These are phyloP conservation scores for Salvia hispanica DNA, from an alignment of 257 asterid species.

Conservation along the genomic window DNA sequence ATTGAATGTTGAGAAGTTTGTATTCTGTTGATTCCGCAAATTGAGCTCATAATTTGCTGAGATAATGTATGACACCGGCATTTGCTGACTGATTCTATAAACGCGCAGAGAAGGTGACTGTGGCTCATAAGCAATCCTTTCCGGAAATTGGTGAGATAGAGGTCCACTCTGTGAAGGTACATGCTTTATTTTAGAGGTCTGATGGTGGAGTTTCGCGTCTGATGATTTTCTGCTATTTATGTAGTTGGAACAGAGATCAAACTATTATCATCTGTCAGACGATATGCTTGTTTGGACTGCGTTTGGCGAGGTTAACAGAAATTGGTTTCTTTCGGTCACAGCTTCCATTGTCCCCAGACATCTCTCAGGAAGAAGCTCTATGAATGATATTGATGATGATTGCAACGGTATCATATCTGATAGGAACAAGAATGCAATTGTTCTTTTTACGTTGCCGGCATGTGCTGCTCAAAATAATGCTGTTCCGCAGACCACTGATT, in stretches of 20 bases:
- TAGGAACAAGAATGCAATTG: slow-evolving; percentile 27
- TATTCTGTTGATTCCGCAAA: neutral
- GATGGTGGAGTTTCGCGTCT: slow-evolving; percentile 2
- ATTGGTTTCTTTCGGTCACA: slow-evolving; percentile 56
- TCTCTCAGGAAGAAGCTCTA: slow-evolving; percentile 15
- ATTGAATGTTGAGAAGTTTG: neutral
- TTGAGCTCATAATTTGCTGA: neutral
- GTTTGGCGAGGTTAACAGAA: slow-evolving; percentile 39
- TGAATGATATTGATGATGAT: slow-evolving; percentile 18
- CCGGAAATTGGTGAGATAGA: slow-evolving; percentile 52
- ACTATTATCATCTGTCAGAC: slow-evolving; percentile 63
- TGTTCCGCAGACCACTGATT: slow-evolving; percentile 27
- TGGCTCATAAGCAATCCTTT: slow-evolving; percentile 54
- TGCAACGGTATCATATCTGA: slow-evolving; percentile 30
- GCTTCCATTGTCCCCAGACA: slow-evolving; percentile 32
- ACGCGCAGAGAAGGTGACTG: slow-evolving; percentile 51
- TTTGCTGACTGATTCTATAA: neutral
- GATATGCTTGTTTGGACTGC: slow-evolving; percentile 54
- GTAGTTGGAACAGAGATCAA: slow-evolving; percentile 54
- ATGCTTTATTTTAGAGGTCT: slow-evolving; percentile 21
- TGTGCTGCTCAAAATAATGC: slow-evolving; percentile 33
- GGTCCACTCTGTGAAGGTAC: slow-evolving; percentile 61
- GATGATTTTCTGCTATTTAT: slow-evolving; percentile 22
- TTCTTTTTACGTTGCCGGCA: slow-evolving; percentile 26
- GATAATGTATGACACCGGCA: neutral